Conservation (phyloP, 129 eudicot genomes). For the Centaurea solstitialis region DNA sequence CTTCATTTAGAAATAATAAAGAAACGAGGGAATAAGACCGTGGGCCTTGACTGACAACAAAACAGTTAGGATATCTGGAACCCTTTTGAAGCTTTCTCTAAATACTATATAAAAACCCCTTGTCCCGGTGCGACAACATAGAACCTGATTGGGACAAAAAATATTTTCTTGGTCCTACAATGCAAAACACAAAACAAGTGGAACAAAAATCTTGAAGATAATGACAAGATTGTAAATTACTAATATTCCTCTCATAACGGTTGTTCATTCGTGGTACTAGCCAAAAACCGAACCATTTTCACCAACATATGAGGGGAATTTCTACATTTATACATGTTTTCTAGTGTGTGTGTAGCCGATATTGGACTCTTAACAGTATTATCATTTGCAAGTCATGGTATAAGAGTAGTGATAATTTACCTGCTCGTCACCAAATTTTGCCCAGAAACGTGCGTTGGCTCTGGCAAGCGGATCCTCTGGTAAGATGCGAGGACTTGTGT, state of each 20-base stretch:
- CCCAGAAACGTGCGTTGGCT: conserved; percentile 68
- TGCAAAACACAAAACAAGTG: too few species aligned
- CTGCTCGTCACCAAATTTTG: conserved; percentile 53
- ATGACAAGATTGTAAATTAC: background rate
- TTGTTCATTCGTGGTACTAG: background rate
- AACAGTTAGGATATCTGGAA: background rate
- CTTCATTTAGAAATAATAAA: background rate
- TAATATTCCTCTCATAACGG: background rate
- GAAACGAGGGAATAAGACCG: background rate
- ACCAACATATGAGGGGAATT: background rate
- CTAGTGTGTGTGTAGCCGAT: background rate
- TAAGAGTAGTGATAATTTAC: conserved; percentile 23
- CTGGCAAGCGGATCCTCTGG: conserved; percentile 58
- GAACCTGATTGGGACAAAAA: too few species aligned
- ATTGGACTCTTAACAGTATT: background rate
- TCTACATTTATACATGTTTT: background rate
- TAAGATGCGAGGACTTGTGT: conserved; percentile 34
- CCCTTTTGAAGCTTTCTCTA: background rate
- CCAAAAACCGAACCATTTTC: background rate
- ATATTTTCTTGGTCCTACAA: too few species aligned
- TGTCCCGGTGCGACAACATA: too few species aligned
- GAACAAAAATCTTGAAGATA: background rate
- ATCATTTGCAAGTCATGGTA: background rate
- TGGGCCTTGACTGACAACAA: background rate
- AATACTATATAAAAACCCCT: background rate